Evolutionary conservation across 1,284 basidiomycete species (phyloP), one percentile per base, ranked within the genome.

Genomic region (Cryptococcus sp.): DNA sequence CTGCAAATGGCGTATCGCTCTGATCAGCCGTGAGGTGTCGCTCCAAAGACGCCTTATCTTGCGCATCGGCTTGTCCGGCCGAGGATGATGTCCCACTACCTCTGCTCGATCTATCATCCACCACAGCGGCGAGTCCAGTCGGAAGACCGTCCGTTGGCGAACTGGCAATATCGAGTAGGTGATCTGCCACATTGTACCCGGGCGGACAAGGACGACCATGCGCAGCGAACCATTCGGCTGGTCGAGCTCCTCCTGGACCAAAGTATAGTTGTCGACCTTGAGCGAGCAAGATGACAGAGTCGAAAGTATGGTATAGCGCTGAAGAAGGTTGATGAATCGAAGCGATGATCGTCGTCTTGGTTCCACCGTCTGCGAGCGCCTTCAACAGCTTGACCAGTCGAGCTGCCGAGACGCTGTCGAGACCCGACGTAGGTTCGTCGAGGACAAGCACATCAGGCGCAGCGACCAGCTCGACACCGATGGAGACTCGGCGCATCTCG

Each of bases 131-230:
- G 18, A 45, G 36, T 4, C 54, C 57, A 11, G 39, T 39, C 5
- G 39, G 79, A 77, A 24, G 80, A 26, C 71, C 72, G 36, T 70
- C 64, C 6, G 60, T 40, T 6, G 49, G 76, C 39, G 82, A 81
- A 58, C 81, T 85, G 0, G 89, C 87, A 42, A 93, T 78, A 56
- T 93, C 89, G 12, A 94, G 77, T 14, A 93, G 78, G 63, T 89
- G 86, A 68, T 95, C 90, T 0, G 90, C 90, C 16, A 92, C 79
- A 58, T 93, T 94, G 74, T 91, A 90, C 0, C 86, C 87, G 36
- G 80, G 75, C 11, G 78, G 79, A 51, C 80, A 82, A 19, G 75
- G 76, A 40, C 58, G 47, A 56, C 79, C 74, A 57, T 75, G 65
- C 44, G 65, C 50, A 1, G 76, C 77, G 50, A 93, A 86, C 64